Conservation (phyloP, 202 grass and related monocot species). For the Schoenoplectus tabernaemontani region DNA sequence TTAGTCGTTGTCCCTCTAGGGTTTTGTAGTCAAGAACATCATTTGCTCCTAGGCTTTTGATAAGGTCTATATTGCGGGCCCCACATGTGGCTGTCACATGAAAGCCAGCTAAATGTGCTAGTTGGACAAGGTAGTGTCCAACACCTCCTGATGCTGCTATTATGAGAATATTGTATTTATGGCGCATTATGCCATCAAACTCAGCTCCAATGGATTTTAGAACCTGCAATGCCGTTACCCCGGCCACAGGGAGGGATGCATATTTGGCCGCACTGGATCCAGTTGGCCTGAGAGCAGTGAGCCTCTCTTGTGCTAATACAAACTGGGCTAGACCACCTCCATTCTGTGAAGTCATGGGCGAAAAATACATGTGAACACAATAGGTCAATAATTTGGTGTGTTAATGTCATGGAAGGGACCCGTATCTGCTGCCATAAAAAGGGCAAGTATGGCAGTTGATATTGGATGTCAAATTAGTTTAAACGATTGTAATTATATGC, state of each 20-base stretch:
- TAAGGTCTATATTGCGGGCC: slow-evolving; percentile 11
- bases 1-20: slow-evolving; percentile 31
- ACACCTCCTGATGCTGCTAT: slow-evolving; percentile 69
- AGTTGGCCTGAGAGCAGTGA: slow-evolving; percentile 31
- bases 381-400: background rate
- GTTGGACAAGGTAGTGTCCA: slow-evolving; percentile 61
- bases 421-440: too few relatives aligned
- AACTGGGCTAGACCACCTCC: slow-evolving; percentile 52
- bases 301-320: slow-evolving; percentile 27
- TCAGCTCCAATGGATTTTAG: slow-evolving; percentile 35
- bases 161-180: slow-evolving; percentile 37
- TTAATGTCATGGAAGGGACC: too few relatives aligned
- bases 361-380: background rate
- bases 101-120: slow-evolving; percentile 46
- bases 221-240: slow-evolving; percentile 42
- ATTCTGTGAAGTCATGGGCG: slow-evolving; percentile 18
- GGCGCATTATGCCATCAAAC: slow-evolving; percentile 30
- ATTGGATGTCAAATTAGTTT: too few relatives aligned
- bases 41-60: slow-evolving; percentile 28
- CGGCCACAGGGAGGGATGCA: slow-evolving; percentile 38
- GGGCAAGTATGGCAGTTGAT: too few relatives aligned
- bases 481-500: too few relatives aligned
- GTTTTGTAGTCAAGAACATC: slow-evolving; percentile 65
- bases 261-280: slow-evolving; percentile 39
- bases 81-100: slow-evolving; percentile 68